phyloP scores from a whole-genome alignment of 352 stramenopile genomes.

The Globisporangium megalacanthum region DNA sequence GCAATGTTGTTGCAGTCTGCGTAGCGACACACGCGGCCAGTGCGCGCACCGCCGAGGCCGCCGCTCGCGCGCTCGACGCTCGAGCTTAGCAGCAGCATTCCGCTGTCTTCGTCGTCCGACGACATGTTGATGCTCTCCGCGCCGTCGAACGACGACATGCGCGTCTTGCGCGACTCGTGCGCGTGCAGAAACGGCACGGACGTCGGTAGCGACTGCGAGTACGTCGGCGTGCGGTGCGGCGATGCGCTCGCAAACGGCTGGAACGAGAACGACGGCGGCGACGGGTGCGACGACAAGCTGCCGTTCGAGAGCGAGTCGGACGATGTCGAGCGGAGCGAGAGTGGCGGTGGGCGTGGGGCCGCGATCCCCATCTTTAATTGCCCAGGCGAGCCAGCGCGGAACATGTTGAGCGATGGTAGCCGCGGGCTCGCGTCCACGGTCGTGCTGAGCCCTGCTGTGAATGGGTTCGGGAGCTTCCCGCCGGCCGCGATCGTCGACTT shows the following conservation, averaged over 20 bases:
- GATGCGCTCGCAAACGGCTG: slow-evolving; percentile 29
- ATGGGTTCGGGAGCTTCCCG: slow-evolving; percentile 51
- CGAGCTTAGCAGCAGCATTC: slow-evolving; percentile 68
- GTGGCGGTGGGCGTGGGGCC: slow-evolving; percentile 31
- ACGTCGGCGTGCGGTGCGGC: slow-evolving; percentile 30
- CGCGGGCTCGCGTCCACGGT: slow-evolving; percentile 61
- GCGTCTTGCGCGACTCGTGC: slow-evolving; percentile 23
- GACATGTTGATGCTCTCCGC: slow-evolving; percentile 51
- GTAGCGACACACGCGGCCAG: slow-evolving; percentile 72
- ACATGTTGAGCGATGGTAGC: slow-evolving; percentile 63
- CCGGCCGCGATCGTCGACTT: slow-evolving; percentile 27
- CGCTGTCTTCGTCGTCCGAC: slow-evolving; percentile 65
- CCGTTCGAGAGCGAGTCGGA: slow-evolving; percentile 46
- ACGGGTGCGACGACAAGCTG: slow-evolving; percentile 18
- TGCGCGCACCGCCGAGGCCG: slow-evolving; percentile 26
- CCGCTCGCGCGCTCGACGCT: slow-evolving; percentile 38
- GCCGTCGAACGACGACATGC: slow-evolving; percentile 69
- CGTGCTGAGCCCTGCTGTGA: slow-evolving; percentile 23
- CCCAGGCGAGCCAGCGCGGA: slow-evolving; percentile 57
- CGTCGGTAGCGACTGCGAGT: slow-evolving; percentile 66
- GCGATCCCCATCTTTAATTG: slow-evolving; percentile 66
- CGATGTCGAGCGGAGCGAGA: slow-evolving; percentile 55
- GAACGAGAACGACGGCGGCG: slow-evolving; percentile 33
- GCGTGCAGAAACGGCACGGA: slow-evolving; percentile 64
- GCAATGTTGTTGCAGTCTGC: slow-evolving; percentile 85